Percentiles rank a stretch among this genome's conserved stretches.
Evolutionary conservation across 768 basidiomycete genomes (phyloP).

Genomic region (Kwoniella botswanensis): DNA sequence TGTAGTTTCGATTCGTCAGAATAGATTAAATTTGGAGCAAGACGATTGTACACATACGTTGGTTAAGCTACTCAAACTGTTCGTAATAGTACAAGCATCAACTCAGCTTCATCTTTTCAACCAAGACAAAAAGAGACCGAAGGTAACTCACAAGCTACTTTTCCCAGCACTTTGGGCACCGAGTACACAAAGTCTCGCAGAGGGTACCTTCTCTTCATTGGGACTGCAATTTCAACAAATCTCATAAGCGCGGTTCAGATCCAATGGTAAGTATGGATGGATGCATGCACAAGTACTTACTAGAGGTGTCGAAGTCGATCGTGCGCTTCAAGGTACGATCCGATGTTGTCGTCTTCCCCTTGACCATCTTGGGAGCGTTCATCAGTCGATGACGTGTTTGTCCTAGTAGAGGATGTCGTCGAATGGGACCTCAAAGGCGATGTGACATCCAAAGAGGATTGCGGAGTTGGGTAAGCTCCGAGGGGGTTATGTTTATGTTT

Average conservation of each 20-base stretch:
- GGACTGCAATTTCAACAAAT: conserved; percentile 18
- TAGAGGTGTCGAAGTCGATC: conserved; percentile 17
- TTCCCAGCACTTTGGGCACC: conserved; percentile 42
- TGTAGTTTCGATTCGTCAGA: background rate
- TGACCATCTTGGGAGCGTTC: background rate
- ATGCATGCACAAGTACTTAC: too few species aligned
- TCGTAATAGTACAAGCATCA: too few species aligned
- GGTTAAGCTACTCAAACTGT: conserved; percentile 7
- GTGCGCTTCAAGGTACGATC: conserved; percentile 13
- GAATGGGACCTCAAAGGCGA: background rate
- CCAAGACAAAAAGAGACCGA: too few species aligned
- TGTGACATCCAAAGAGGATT: background rate
- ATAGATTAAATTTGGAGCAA: too few species aligned
- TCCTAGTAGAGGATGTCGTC: background rate
- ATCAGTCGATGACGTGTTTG: background rate
- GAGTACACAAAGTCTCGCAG: conserved; percentile 20
- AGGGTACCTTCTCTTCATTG: conserved; percentile 9
- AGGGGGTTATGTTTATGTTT: background rate
- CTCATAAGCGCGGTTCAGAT: too few species aligned
- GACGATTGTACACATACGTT: conserved; percentile 12
- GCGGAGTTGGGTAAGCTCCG: background rate
- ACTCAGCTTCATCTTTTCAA: background rate
- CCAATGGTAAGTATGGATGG: too few species aligned
- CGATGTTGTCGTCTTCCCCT: background rate
- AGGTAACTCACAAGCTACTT: conserved; percentile 31